A percentile compares a stretch with the other conserved stretches of the same genome.
Conservation (phyloP, 2,329 filamentous ascomycete genomes). For the Neobulgaria alba region DNA sequence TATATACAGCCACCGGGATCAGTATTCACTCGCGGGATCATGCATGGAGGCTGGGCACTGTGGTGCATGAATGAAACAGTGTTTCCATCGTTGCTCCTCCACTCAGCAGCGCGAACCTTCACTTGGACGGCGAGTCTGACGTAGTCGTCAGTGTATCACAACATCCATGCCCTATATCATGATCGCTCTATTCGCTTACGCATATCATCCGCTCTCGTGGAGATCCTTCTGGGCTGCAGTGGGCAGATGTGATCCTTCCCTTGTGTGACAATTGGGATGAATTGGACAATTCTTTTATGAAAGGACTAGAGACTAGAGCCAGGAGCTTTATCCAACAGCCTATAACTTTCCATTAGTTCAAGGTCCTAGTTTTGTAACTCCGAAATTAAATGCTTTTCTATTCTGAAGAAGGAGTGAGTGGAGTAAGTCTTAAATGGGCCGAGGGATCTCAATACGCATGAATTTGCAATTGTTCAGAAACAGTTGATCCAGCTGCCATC, state of each 20-base stretch:
- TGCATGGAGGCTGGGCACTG: no score
- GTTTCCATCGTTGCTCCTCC: constrained; percentile 9
- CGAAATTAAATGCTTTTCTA: no score
- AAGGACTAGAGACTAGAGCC: no score
- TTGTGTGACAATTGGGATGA: no score
- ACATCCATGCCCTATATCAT: constrained; percentile 12
- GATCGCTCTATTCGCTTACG: constrained; percentile 7
- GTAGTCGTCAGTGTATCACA: constrained; percentile 13
- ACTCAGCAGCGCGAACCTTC: constrained; percentile 5
- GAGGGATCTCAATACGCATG: not conserved
- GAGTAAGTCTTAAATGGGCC: not conserved
- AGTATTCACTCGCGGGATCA: constrained; percentile 2
- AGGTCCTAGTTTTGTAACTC: no score
- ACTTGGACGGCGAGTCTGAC: constrained; percentile 1
- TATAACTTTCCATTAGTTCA: no score
- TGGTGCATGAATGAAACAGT: constrained; percentile 16
- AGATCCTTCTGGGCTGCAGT: constrained; percentile 11
- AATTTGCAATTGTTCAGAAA: not conserved
- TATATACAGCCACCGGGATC: constrained; percentile 7
- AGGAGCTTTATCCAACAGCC: no score
- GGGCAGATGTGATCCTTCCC: no score
- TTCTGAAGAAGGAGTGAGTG: no score
- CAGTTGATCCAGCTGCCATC: not conserved
- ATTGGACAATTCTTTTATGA: no score
- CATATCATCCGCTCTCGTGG: constrained; percentile 2